Base-by-base conservation (phyloP, 228 moss, liverwort and hornwort genomes). In the Sphagnum fallax region DNA sequence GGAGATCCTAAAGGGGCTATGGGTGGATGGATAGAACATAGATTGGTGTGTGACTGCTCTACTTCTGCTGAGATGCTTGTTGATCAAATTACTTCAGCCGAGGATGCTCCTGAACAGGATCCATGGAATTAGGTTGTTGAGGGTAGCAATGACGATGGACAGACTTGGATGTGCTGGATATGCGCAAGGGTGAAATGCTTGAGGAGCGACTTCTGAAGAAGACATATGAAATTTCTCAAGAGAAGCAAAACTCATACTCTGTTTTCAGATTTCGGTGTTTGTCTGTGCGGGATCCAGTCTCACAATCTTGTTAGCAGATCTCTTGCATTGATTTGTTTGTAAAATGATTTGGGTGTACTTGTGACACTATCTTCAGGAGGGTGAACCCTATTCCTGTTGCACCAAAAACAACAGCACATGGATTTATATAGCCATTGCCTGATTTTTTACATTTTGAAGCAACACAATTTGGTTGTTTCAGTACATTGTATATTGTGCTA, bases 11-110 rank as follows among this genome's bases (percentile, higher is more conserved):
- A 81, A 7, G 77, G 79, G 68, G 74, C 80, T 47, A 67, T 53
- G 67, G 82, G 81, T 74, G 84, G 71, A 48, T 90, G 86, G 88
- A 79, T 88, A 53, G 84, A 88, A 52, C 87, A 88, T 55, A 81
- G 77, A 11, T 61, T 87, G 18, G 15, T 67, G 5, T 60, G 70
- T 52, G 71, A 74, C 14, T 53, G 47, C 48, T 70, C 64, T 55
- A 55, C 55, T 12, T 8, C 1, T 8, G 55, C 2, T 12, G 52
- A 70, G 62, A 74, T 52, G 63, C 76, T 88, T 63, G 52, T 81
- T 32, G 77, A 93, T 62, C 74, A 88, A 68, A 69, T 93, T 52
- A 84, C 81, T 12, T 84, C 80, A 58, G 83, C 88, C 6, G 71
- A 80, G 71, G 90, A 93, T n/a, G 67, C 58, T 7, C 88, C 81